Base-by-base conservation (phyloP, 2,329 filamentous ascomycete species). In the Ceratocystiopsis sp. region DNA sequence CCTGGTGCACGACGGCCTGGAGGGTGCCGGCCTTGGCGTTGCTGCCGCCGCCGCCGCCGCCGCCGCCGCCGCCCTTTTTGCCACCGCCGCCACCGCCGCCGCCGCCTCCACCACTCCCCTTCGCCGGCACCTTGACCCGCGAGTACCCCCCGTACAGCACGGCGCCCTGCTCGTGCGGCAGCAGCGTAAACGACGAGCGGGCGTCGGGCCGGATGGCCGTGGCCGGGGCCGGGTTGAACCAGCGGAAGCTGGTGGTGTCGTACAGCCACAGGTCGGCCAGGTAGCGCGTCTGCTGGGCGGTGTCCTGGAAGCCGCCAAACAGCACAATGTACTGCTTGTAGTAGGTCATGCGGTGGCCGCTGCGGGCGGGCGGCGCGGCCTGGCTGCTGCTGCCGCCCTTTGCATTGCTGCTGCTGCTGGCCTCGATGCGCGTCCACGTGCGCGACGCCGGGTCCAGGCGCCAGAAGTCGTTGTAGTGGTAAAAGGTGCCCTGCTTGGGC, bases 391-490 rank as follows among this genome's bases (percentile, higher is more conserved):
- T 8, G 25, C 25, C 21, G 89, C 34, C 72, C 71, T 64, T 74
- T 75, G 18, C 16, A n/a, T n/a, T n/a, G n/a, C n/a, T n/a, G 13
- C 35, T 15, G 15, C 11, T 1, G 3, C 14, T n/a, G 53, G 69
- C 71, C 59, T 98, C 91, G 33, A 98, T 68, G 48, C 87, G 81
- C 45, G 77, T 83, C 91, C 91, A 98, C 64, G 98, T 91, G 53
- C 86, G 72, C 9, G 75, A 78, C 10, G 71, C 72, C 0, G 89
- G 82, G 56, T 96, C 87, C 37, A 96, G 71, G 41, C 81, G 73
- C 89, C 91, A 98, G 59, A 98, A 96, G 63, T 96, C 91, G 55
- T 93, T 94, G 65, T 98, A 98, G 61, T 98, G 91, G 60, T 98
- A 95, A 56, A 98, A 98, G 0, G 89, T 96, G 4, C 91, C 91